These are phyloP conservation scores for Lupinus albus DNA, from an alignment of 306 rosid genomes.

Conservation along the genomic window DNA sequence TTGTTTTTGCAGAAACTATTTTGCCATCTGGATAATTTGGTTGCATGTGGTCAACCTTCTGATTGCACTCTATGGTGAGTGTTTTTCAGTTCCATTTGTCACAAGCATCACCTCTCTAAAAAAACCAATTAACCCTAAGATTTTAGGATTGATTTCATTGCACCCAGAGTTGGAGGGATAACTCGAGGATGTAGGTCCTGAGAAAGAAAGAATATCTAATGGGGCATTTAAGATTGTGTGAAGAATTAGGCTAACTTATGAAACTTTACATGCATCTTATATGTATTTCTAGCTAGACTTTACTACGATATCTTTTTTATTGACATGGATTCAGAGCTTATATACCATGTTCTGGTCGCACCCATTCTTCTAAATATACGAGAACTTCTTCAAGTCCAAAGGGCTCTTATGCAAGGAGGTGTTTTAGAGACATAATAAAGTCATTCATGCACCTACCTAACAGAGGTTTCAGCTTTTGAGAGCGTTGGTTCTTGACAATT, in stretches of 20 bases:
- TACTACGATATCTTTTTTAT: no score
- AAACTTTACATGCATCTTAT: constrained; percentile 1
- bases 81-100: constrained; percentile 33
- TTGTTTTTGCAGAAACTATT: constrained; percentile 71
- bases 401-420: neutral
- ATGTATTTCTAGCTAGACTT: constrained; percentile 11
- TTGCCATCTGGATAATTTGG: constrained; percentile 74
- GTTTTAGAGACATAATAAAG: neutral
- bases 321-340: neutral
- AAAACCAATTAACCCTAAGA: neutral
- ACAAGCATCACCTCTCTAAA: neutral
- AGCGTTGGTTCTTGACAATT: neutral
- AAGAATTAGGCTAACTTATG: constrained; percentile 7
- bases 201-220: constrained; percentile 10
- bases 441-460: neutral
- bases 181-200: constrained; percentile 29
- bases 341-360: neutral
- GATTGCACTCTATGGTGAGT: constrained; percentile 78
- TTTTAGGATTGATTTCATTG: neutral
- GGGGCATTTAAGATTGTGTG: constrained; percentile 10
- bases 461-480: neutral
- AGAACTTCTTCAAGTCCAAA: neutral
- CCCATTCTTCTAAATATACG: neutral
- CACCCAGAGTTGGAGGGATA: neutral
- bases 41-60: constrained; percentile 72